Base-by-base conservation (phyloP, 1,139 yeast species). In the Scheffersomyces lignicola region DNA sequence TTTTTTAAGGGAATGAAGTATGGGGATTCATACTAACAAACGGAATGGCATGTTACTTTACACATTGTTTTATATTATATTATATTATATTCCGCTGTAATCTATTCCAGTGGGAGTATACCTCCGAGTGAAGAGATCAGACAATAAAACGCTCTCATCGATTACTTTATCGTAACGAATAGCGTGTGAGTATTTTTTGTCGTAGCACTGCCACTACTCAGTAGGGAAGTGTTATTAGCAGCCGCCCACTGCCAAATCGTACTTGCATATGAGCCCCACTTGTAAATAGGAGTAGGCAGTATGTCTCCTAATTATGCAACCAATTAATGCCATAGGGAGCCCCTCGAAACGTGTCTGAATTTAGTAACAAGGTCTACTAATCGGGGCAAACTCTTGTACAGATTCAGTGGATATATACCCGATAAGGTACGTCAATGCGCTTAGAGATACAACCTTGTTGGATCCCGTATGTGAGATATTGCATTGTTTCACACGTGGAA, bases 401-500 rank as follows among this genome's bases (percentile, higher is more conserved):
- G 18, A 26, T 26, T 8, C 29, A 7, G 18, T 11, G n/a, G 11
- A 26, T 17, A 25, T 14, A 9, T 14, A 26, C 20, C 29, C 29
- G 20, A 26, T 26, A 14, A 26, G 13, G 15, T 24, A 8, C 28
- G 18, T 15, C 10, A 15, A 26, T 26, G 29, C 18, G 29, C 5
- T 26, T 14, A 26, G 20, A 26, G 18, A 16, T 24, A 24, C 7
- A 7, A 8, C 28, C 28, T 24, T 24, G 16, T 7, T 20, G n/a
- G n/a, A 20, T 8, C 7, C 14, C 28, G 28, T 24, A 24, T 15
- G 29, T 26, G 6, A 26, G 29, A 26, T 26, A 12, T 26, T 26
- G 20, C 29, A 26, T 26, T 26, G 29, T 26, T 26, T 12, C 29
- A 26, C 29, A 21, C 18, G 29, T 25, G 29, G 18, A 26, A 26